Evolutionary conservation across 257 asterid species (phyloP), one percentile per base, ranked within the genome.

Genomic region (Solanum etuberosum): DNA sequence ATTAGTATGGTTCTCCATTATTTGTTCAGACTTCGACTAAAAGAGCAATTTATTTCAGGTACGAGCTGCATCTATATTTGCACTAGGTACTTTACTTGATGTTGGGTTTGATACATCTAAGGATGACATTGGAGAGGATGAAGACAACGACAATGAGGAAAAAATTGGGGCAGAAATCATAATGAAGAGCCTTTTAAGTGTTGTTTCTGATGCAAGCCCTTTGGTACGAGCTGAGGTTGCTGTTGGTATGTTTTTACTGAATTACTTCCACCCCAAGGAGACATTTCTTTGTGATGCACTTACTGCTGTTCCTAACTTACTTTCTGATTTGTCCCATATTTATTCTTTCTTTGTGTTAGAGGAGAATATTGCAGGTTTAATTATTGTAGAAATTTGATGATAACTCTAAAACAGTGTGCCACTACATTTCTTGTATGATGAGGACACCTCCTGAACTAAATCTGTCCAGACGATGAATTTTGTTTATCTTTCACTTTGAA

Each of bases 141-240:
- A 92, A 89, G 98, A 92, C 68, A 90, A 84, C 88, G 97, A 95
- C 89, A 94, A 92, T 93, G 98, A 93, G 93, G 99, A 96, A 90
- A 97, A 94, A 90, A 67, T 92, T 86, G 92, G 91, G 93, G 94
- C 94, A 90, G 98, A 94, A 91, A 94, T 90, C 90, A 92, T 96
- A 74, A 88, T 97, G 82, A 96, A 91, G 88, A 92, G 91, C 92
- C 95, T 96, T 86, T 54, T 96, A 85, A 92, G 90, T 91, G 94
- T 91, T 88, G 96, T 90, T 88, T 94, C 98, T 84, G 99, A 97
- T 88, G 99, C 98, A 87, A 94, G 99, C 91, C 98, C 99, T 32
- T 91, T 96, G 85, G 99, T 97, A 42, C 97, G 99, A 57, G 98
- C 98, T 27, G 99, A 97, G 95, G 99, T 94, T 88, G 98, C 99